Percentiles rank a stretch among this genome's conserved stretches.
These are phyloP conservation scores for Giardia duodenalis DNA, from an alignment of 208 protist genomes.

Conservation along the genomic window DNA sequence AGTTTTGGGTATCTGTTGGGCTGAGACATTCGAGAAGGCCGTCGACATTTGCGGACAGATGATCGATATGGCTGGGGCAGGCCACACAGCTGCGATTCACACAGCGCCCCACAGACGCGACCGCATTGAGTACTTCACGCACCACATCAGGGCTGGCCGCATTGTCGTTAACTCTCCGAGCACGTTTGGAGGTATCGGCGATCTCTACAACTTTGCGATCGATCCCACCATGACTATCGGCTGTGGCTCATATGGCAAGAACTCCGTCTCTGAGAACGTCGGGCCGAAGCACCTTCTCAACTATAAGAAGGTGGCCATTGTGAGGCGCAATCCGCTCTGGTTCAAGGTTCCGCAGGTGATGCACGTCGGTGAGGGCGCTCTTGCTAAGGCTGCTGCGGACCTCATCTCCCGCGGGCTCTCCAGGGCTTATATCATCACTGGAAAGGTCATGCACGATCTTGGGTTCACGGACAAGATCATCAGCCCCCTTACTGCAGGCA, in stretches of 20 bases:
- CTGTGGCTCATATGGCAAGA: slow-evolving; percentile 39
- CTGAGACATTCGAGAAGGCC: slow-evolving; percentile 16
- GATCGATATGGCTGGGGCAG: slow-evolving; percentile 32
- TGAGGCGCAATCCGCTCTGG: slow-evolving; percentile 42
- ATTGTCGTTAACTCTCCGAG: slow-evolving; percentile 41
- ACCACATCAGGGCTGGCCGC: slow-evolving; percentile 34
- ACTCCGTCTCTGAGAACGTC: slow-evolving; percentile 41
- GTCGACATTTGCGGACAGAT: slow-evolving; percentile 26
- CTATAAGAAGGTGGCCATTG: slow-evolving; percentile 40
- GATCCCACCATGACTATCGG: slow-evolving; percentile 44
- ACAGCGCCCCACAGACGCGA: neutral
- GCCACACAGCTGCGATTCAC: slow-evolving; percentile 42
- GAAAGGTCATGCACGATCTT: slow-evolving; percentile 31
- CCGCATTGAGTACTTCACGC: slow-evolving; percentile 25
- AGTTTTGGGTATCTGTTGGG: slow-evolving; percentile 37
- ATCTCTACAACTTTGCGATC: slow-evolving; percentile 45
- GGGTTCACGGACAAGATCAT: slow-evolving; percentile 31
- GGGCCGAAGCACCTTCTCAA: slow-evolving; percentile 38
- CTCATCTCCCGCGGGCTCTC: neutral
- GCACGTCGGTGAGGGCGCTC: slow-evolving; percentile 30
- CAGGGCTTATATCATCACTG: slow-evolving; percentile 36
- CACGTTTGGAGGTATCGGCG: slow-evolving; percentile 43
- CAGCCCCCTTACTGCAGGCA: neutral
- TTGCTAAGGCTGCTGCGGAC: slow-evolving; percentile 12
- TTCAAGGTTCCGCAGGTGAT: slow-evolving; percentile 36